Base-by-base conservation (phyloP, 2,329 filamentous ascomycete species). In the Scedosporium minutisporum region DNA sequence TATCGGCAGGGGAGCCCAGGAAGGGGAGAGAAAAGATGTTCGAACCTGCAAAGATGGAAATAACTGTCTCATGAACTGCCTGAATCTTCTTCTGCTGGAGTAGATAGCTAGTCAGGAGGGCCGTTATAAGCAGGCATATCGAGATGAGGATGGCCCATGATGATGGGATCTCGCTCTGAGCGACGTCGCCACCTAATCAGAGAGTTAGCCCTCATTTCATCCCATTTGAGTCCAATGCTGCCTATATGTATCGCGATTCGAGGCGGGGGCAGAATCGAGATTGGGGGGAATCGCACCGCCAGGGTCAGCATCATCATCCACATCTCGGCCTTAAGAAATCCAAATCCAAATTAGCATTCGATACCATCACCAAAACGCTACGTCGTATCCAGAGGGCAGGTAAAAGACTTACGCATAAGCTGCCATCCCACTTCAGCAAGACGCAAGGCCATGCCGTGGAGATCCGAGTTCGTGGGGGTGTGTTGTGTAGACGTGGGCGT, bases 141-240 rank as follows among this genome's bases (percentile, higher is more conserved):
- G 96, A 86, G 71, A 99, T 99, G 77, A 97, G 96, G 68, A 99
- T 87, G 33, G 93, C 93, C 92, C 91, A 97, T 78, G 95, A 97
- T 69, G 93, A 89, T 73, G 92, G 91, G 67, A 96, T 90, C 79
- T 99, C 95, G 80, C 96, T 93, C 76, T 96, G 86, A 58, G 90
- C 89, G 53, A 91, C 88, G 75, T 96, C 91, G 65, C 87, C 85
- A 69, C 87, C 61, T 62, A n/a, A 58, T 21, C n/a, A 57, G 9
- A 10, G 5, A 57, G 29, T 55, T 18, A 55, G 44, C 16, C 16
- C 48, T 18, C 9, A 14, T 21, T n/a, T 27, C 23, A 14, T 29
- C 53, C 23, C 14, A 12, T 58, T 16, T 23, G 1, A 9, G n/a
- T 6, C 44, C 21, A 23, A 46, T 25, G 29, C 7, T 48, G 4